phyloP scores from a whole-genome alignment of 176 grass and related monocot species.

The Carex littledalei region DNA sequence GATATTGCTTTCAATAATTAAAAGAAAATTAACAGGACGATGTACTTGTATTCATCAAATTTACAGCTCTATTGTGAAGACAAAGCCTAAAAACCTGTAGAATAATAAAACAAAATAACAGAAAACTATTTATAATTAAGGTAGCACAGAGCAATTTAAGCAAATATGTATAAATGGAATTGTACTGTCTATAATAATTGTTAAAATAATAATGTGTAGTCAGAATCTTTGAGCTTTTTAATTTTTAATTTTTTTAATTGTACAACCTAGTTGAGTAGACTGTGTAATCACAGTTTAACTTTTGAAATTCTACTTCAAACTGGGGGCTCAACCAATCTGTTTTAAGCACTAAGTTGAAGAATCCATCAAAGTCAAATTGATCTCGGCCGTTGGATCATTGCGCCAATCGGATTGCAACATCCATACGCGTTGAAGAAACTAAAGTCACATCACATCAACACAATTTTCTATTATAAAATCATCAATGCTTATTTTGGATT shows the following conservation, averaged over 20 bases:
- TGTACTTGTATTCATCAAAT: too few relatives aligned
- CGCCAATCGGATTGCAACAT: background rate
- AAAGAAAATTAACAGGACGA: too few relatives aligned
- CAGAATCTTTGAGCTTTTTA: background rate
- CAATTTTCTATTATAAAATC: background rate
- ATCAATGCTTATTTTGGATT: background rate
- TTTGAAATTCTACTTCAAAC: background rate
- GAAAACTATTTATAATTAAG: background rate
- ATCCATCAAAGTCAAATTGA: constrained; percentile 8
- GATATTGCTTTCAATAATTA: too few relatives aligned
- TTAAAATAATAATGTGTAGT: background rate
- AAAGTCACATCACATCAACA: background rate
- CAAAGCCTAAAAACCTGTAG: too few relatives aligned
- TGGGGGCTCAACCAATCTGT: background rate
- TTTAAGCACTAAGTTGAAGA: background rate
- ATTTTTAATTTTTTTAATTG: background rate
- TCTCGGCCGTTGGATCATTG: background rate
- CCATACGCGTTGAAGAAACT: background rate
- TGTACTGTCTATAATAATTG: background rate
- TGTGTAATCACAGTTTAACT: background rate
- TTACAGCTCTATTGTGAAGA: too few relatives aligned
- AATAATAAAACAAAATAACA: background rate
- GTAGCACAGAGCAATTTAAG: background rate
- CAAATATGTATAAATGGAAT: background rate
- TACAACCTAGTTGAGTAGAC: background rate